Evolutionary conservation across 2,329 filamentous ascomycete species (phyloP), one percentile per base, ranked within the genome.

Genomic region (Hymenoscyphus repandus): DNA sequence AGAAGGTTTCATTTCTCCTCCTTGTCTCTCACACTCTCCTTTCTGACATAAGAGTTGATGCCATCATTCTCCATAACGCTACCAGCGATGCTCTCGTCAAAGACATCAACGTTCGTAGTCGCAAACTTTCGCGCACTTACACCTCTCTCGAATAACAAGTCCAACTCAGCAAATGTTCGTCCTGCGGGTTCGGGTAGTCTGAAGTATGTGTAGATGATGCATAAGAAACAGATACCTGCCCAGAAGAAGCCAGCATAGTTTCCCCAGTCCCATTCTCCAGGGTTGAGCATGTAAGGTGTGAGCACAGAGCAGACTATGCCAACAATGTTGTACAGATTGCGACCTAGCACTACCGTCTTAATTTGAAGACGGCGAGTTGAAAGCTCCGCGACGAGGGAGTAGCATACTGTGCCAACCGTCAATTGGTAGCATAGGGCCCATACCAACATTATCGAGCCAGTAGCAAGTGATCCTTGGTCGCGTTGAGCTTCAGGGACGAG

Each of bases 261-360:
- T 54, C 81, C 77, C 90, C 90, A 96, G 69, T 95, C 74, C 90
- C 91, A 96, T 0, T 82, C 86, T 1, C 75, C 77, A 0, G 90
- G 89, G 70, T 96, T 96, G 38, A 95, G 77, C 90, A 96, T 96
- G 70, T 95, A 95, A 0, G 90, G 90, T 0, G 89, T 95, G 37
- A 96, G 70, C 3, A 95, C 85, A 45, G 82, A 85, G 64, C 83
- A 88, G 61, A 95, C 71, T 58, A 96, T 95, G 56, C 80, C 86
- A 45, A 95, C 73, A 63, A 93, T 91, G 74, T 79, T 81, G 41
- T 54, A 57, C 36, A 90, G 72, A 60, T 89, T 88, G 49, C 90
- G 85, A 1, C 87, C 90, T 2, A 96, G 78, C 1, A 93, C 90
- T 18, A 95, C 86, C 0, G 91, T 95, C 74, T 96, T 96, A 73